Percentiles rank a stretch among this genome's conserved stretches.
These are phyloP conservation scores for Salvia miltiorrhiza DNA, from an alignment of 257 asterid species.

Conservation along the genomic window DNA sequence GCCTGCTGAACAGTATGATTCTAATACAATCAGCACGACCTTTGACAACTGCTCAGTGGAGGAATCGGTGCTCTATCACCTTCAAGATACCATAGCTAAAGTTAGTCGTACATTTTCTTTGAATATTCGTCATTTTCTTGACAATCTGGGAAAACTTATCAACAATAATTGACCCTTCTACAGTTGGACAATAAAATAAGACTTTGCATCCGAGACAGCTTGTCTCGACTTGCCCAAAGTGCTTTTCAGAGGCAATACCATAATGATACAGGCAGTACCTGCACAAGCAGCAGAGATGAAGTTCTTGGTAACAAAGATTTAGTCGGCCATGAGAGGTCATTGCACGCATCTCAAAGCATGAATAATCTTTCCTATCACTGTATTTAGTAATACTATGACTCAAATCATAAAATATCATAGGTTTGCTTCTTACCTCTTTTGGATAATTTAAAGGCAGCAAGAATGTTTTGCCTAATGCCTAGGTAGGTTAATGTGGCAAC, in stretches of 20 bases:
- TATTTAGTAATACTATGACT: neutral
- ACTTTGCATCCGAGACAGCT: conserved; percentile 79
- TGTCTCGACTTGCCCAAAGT: conserved; percentile 80
- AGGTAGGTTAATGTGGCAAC: no score
- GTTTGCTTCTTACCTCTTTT: neutral
- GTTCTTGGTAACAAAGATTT: conserved; percentile 37
- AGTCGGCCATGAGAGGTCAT: conserved; percentile 53
- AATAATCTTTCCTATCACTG: neutral
- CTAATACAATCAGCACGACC: conserved; percentile 34
- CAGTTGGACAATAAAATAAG: conserved; percentile 75
- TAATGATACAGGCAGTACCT: conserved; percentile 43
- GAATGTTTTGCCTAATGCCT: neutral
- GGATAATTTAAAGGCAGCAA: neutral
- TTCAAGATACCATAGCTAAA: conserved; percentile 69
- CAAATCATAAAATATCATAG: neutral
- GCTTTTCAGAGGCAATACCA: conserved; percentile 65
- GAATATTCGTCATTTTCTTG: conserved; percentile 15
- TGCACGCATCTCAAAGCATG: neutral
- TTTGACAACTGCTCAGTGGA: conserved; percentile 51
- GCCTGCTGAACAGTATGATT: conserved; percentile 51
- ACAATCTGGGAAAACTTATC: conserved; percentile 3
- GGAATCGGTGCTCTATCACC: conserved; percentile 66
- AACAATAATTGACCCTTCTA: conserved; percentile 3
- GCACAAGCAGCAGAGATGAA: conserved; percentile 44
- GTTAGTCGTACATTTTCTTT: conserved; percentile 35